Percentiles rank a stretch among this genome's conserved stretches.
Conservation (phyloP, 495 filamentous ascomycete species). For the Trichoderma gamsii region DNA sequence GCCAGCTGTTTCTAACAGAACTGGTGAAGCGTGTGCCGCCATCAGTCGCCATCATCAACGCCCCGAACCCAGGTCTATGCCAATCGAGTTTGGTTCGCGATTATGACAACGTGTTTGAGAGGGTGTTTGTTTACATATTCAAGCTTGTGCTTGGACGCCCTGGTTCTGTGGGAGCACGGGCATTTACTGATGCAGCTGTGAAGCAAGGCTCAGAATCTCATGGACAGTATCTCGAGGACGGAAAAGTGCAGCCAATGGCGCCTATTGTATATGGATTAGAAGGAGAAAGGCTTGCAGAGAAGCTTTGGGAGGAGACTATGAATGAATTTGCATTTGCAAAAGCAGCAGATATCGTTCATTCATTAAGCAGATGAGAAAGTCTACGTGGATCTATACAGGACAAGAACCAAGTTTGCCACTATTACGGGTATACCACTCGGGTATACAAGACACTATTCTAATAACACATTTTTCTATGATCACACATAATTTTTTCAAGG, state of each 20-base stretch:
- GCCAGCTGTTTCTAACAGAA: slow-evolving; percentile 34
- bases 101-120: neutral
- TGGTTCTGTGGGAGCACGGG: slow-evolving; percentile 14
- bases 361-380: neutral
- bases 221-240: slow-evolving; percentile 22
- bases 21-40: slow-evolving; percentile 23
- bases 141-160: neutral
- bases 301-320: slow-evolving; percentile 24
- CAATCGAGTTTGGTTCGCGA: slow-evolving; percentile 1
- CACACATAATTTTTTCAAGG: too few relatives aligned
- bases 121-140: neutral
- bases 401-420: too few relatives aligned
- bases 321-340: slow-evolving; percentile 19
- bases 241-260: slow-evolving; percentile 17
- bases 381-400: too few relatives aligned
- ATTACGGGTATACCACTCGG: too few relatives aligned
- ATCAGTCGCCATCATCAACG: slow-evolving; percentile 12
- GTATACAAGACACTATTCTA: too few relatives aligned
- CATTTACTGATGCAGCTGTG: slow-evolving; percentile 19
- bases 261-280: slow-evolving; percentile 10
- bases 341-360: neutral
- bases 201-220: slow-evolving; percentile 18
- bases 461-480: too few relatives aligned
- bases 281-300: slow-evolving; percentile 9
- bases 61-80: slow-evolving; percentile 7